Conservation (phyloP, 1,139 yeast species). For the Pichia sp. region DNA sequence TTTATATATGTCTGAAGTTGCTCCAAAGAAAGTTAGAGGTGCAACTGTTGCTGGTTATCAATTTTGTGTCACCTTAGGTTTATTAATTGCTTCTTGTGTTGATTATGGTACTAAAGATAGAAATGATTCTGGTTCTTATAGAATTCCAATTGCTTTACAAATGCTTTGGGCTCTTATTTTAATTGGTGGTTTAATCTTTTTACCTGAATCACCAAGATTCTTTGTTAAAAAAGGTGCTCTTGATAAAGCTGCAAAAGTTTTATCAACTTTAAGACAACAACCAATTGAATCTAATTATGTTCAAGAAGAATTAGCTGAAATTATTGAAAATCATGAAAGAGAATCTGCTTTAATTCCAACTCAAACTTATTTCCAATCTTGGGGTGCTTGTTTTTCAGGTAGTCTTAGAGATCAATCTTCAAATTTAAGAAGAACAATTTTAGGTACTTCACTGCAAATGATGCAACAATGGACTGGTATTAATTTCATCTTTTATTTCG, state of each 20-base stretch:
- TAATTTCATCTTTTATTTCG: conserved; percentile 65
- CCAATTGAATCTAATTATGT: conserved; percentile 35
- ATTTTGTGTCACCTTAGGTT: conserved; percentile 62
- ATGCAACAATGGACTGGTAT: conserved; percentile 72
- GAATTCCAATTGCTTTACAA: conserved; percentile 57
- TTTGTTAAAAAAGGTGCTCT: conserved; percentile 42
- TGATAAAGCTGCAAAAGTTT: conserved; percentile 41
- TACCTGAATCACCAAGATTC: conserved; percentile 71
- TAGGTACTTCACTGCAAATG: conserved; percentile 38
- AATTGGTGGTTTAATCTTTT: conserved; percentile 46
- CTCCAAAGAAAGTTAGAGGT: conserved; percentile 68
- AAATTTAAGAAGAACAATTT: conserved; percentile 31
- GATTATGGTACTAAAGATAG: conserved; percentile 55
- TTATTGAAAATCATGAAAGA: conserved; percentile 38
- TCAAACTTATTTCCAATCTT: conserved; percentile 23
- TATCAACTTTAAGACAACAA: conserved; percentile 40
- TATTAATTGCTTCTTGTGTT: conserved; percentile 61
- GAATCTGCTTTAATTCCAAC: conserved; percentile 32
- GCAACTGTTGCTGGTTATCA: conserved; percentile 64
- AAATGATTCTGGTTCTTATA: conserved; percentile 51
- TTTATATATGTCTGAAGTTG: conserved; percentile 63
- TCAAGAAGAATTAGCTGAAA: conserved; percentile 38
- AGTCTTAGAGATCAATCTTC: conserved; percentile 30
- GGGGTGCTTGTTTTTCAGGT: conserved; percentile 32
- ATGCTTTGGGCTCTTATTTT: conserved; percentile 50